phyloP scores from a whole-genome alignment of 139 green algal genomes.

The Coccomyxa sp. region DNA sequence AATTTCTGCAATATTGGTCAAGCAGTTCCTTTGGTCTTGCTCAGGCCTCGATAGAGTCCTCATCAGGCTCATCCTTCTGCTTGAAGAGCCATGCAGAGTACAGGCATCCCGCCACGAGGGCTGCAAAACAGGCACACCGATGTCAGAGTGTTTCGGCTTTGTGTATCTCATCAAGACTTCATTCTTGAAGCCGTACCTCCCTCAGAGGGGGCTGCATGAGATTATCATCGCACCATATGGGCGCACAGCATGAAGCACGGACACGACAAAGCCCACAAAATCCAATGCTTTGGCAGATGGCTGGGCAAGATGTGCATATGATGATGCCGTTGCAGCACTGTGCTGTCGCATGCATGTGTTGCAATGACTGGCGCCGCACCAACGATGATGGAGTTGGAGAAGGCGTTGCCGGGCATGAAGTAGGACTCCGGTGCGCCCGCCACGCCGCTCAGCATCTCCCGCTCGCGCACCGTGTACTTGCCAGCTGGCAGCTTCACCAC shows the following conservation, averaged over 20 bases:
- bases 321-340: too few species aligned
- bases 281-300: background rate
- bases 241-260: background rate
- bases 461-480: conserved; percentile 85
- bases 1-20: too few species aligned
- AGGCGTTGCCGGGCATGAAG: conserved; percentile 30
- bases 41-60: too few species aligned
- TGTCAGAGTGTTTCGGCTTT: too few species aligned
- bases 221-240: background rate
- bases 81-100: conserved; percentile 13
- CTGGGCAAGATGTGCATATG: too few species aligned
- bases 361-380: background rate
- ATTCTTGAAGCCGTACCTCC: background rate
- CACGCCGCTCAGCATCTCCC: conserved; percentile 80
- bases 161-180: background rate
- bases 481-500: conserved; percentile 69
- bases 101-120: background rate
- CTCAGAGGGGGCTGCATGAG: background rate
- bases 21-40: too few species aligned
- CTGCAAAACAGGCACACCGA: conserved; percentile 7
- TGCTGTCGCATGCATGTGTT: too few species aligned
- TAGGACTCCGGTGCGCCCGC: conserved; percentile 61
- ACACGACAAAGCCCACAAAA: background rate
- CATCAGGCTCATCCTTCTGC: background rate
- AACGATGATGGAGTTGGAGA: conserved; percentile 14